Evolutionary conservation across 305 asterid genomes (phyloP), one percentile per base, ranked within the genome.

Genomic region (Fraxinus dipetala): DNA sequence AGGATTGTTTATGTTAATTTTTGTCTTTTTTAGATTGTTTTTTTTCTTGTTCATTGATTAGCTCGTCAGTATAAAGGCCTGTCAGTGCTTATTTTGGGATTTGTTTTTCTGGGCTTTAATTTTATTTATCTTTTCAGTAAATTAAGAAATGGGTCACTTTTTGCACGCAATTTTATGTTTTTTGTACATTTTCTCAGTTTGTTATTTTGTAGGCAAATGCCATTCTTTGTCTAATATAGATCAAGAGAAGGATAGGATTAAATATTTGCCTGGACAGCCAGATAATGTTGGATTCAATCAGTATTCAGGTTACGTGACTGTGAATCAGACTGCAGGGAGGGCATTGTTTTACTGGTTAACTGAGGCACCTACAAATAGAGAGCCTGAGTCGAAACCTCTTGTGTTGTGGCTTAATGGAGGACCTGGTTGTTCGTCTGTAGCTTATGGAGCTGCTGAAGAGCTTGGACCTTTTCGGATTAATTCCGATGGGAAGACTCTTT

Each of bases 391-490:
- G 43, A 90, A 94, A 86, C 99, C 98, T 79, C 93, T 95, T 16
- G 88, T 95, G 85, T 81, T 95, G 86, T 96, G 99, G 99, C 97
- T 96, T 5, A 96, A 92, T 90, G 99, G 99, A 16, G 99, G 99
- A 14, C 99, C 99, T 36, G 99, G 99, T 75, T 96, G 99, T 83
- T 96, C 99, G 63, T 96, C 99, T 32, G 91, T 96, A 22, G 99
- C 97, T 84, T 96, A 89, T 82, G 99, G 99, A 72, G 98, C 98
- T 72, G 86, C 96, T 1, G 99, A 96, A 81, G 99, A 96, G 80
- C 86, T 96, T 74, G 99, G 99, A 3, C 99, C 99, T 4, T 96
- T 94, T 79, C 91, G 92, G 85, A 90, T 96, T 73, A 88, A 89
- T 34, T 88, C 98, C 0, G 94, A 92, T 87, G 99, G 99, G 82